Evolutionary conservation across 2,329 filamentous ascomycete species (phyloP).

Genomic region (Zopfia rhizophila): DNA sequence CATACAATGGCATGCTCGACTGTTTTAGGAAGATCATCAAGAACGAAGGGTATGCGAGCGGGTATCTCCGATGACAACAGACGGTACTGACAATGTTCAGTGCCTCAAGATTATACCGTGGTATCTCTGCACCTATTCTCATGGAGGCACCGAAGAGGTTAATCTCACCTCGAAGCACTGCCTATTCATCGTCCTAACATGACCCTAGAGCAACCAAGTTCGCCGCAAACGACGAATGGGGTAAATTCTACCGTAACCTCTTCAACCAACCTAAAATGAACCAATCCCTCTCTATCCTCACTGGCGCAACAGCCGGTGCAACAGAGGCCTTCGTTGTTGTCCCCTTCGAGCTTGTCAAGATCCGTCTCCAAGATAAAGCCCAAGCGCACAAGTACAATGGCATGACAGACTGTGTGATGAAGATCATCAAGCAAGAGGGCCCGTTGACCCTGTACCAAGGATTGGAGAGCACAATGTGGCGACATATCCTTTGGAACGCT

Average conservation of each 20-base stretch:
- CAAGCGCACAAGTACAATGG: constrained; percentile 88
- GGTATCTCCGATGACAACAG: constrained; percentile 1
- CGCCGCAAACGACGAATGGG: constrained; percentile 98
- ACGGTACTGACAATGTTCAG: constrained; percentile 56
- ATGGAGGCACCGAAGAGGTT: constrained; percentile 94
- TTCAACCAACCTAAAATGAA: constrained; percentile 91
- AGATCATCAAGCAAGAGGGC: constrained; percentile 87
- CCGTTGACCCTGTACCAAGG: constrained; percentile 93
- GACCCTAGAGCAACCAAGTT: constrained; percentile 88
- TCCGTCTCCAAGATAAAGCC: constrained; percentile 94
- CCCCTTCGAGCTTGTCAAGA: constrained; percentile 98
- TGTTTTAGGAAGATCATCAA: constrained; percentile 97
- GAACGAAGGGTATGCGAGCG: constrained; percentile 81
- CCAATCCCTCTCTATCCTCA: constrained; percentile 90
- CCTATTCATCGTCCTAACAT: constrained; percentile 17
- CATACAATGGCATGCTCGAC: constrained; percentile 97
- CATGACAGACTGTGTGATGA: constrained; percentile 80
- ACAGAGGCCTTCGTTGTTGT: constrained; percentile 98
- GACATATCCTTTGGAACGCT: constrained; percentile 92
- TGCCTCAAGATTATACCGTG: constrained; percentile 90
- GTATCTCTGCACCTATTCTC: constrained; percentile 93
- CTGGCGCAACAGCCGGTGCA: constrained; percentile 92
- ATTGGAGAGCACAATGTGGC: constrained; percentile 95
- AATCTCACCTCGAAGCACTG: constrained; percentile 2
- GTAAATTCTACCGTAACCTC: constrained; percentile 86